These are phyloP conservation scores for Prunus yedoensis DNA, from an alignment of 331 rosid genomes.

Conservation along the genomic window DNA sequence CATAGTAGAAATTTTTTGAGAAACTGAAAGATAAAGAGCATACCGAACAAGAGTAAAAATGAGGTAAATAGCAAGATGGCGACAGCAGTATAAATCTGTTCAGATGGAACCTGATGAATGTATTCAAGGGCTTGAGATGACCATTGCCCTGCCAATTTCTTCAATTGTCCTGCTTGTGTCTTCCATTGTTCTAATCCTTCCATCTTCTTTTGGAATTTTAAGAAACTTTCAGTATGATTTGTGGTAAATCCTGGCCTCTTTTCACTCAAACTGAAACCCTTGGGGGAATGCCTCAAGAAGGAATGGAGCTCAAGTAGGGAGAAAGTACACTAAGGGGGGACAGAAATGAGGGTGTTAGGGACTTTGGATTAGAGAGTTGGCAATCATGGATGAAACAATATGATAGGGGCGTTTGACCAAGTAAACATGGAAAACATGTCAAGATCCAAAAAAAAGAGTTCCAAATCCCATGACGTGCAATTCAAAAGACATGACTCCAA, in stretches of 20 bases:
- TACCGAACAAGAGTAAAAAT: slow-evolving; percentile 33
- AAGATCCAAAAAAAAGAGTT: no score
- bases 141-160: background rate
- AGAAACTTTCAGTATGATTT: no score
- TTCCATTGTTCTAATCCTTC: slow-evolving; percentile 56
- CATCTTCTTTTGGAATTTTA: slow-evolving; percentile 27
- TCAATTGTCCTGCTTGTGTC: slow-evolving; percentile 25
- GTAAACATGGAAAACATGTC: no score
- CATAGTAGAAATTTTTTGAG: no score
- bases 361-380: no score
- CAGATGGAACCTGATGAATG: slow-evolving; percentile 58
- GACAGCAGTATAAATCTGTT: slow-evolving; percentile 70
- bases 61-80: slow-evolving; percentile 58
- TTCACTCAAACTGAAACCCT: background rate
- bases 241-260: background rate
- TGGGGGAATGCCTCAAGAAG: background rate
- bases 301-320: background rate
- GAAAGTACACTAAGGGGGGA: background rate
- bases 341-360: no score
- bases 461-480: no score
- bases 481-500: no score
- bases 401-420: no score
- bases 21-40: background rate
- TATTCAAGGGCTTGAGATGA: slow-evolving; percentile 38
- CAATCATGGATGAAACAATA: no score